Base-by-base conservation (phyloP, 2,329 filamentous ascomycete species). In the Thelonectria rubi region DNA sequence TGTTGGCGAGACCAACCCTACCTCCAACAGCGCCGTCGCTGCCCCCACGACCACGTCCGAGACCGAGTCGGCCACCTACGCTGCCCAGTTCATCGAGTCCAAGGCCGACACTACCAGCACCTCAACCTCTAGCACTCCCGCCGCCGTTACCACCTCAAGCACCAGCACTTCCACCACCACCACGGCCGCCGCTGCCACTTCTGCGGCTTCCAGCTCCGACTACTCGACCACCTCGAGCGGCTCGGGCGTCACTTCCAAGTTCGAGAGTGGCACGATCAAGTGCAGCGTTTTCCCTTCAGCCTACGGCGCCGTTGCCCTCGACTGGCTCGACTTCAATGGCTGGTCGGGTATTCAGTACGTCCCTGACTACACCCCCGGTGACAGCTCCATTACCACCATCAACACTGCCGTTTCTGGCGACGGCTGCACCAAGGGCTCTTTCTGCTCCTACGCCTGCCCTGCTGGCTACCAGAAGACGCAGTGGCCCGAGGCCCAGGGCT, bases 371-470 rank as follows among this genome's bases (percentile, higher is more conserved):
- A 78, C 75, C n/a, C 60, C 80, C 26, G 77, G 75, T 24, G 55
- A 58, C 17, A 9, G 81, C 82, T 48, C 72, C 39, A 90, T 96
- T 73, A 82, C 79, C 75, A 84, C 86, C 62, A 92, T 94, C 63
- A 81, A 86, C 53, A 88, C 88, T 42, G 87, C 84, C 24, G 77
- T 88, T 48, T 80, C 80, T 17, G 91, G 89, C 15, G 78, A 86
- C 15, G 78, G 77, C 62, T 94, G 92, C 80, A 76, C 72, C 9
- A 71, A 82, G 10, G 89, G 88, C 50, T 79, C 82, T 60, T 93
- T 94, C 84, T 97, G 94, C 84, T 97, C 94, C 2, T 98, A 98
- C 74, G 89, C 92, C 58, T 99, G 95, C 82, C 91, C 92, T n/a
- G 80, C 88, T 26, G 94, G 94, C 47, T 97, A 95, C 79, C 88